A percentile compares a stretch with the other conserved stretches of the same genome.
These are phyloP conservation scores for Morella rubra DNA, from an alignment of 306 rosid genomes.

Conservation along the genomic window DNA sequence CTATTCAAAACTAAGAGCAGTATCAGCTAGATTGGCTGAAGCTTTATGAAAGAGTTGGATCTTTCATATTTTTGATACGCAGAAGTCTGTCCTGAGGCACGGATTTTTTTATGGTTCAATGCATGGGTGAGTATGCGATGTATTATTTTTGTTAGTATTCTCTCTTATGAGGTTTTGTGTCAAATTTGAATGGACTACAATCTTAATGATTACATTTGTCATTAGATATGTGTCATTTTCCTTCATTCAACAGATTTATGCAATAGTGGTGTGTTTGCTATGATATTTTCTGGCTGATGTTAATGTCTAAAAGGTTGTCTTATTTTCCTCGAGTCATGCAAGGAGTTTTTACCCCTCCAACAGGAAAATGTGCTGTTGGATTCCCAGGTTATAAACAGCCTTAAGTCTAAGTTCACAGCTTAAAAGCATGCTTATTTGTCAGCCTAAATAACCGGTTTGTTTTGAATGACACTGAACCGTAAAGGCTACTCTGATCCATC, in stretches of 20 bases:
- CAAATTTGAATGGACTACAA: not conserved
- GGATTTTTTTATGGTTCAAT: not conserved
- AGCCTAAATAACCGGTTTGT: not conserved
- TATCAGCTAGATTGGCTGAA: constrained; percentile 77
- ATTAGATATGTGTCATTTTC: not conserved
- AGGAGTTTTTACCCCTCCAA: too few species aligned
- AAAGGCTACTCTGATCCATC: too few species aligned
- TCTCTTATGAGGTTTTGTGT: not conserved
- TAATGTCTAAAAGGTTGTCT: too few species aligned
- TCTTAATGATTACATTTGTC: not conserved
- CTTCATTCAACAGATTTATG: not conserved
- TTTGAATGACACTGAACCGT: not conserved
- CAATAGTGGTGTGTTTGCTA: not conserved
- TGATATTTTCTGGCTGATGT: not conserved
- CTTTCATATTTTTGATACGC: not conserved
- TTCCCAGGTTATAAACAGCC: too few species aligned
- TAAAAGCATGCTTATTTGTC: not conserved
- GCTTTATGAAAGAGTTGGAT: constrained; percentile 50
- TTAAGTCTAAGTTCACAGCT: not conserved
- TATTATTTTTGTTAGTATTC: not conserved
- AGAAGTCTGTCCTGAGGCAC: constrained; percentile 2
- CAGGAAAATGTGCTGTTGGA: too few species aligned
- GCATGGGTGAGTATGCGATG: not conserved
- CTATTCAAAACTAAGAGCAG: constrained; percentile 74
- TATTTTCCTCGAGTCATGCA: too few species aligned